phyloP scores from a whole-genome alignment of 148 eudicot species.

The Nepenthes mirabilis region DNA sequence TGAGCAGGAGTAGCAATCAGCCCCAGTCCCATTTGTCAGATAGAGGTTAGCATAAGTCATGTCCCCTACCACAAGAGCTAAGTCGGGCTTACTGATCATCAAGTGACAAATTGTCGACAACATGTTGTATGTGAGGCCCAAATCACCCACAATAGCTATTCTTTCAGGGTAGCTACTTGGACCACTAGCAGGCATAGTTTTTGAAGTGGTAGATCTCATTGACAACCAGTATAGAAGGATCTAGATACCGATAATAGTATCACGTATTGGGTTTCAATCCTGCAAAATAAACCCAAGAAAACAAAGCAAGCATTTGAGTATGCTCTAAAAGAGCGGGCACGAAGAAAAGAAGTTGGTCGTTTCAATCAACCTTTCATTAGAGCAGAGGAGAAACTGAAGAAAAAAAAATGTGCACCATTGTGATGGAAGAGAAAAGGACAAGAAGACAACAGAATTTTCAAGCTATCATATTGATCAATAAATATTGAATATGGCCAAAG shows the following conservation, averaged over 20 bases:
- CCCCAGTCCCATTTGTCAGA: constrained; percentile 82
- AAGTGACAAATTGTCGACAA: constrained; percentile 65
- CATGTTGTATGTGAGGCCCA: constrained; percentile 82
- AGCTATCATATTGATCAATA: no score
- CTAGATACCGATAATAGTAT: constrained; percentile 75
- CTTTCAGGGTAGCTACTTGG: constrained; percentile 51
- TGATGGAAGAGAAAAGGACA: no score
- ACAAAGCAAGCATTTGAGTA: no score
- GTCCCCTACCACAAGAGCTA: constrained; percentile 77
- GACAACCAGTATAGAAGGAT: constrained; percentile 57
- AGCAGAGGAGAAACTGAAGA: no score
- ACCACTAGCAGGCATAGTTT: constrained; percentile 70
- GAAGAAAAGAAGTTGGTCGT: no score
- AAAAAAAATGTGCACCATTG: no score
- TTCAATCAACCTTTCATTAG: no score
- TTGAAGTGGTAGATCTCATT: constrained; percentile 44
- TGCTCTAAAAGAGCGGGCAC: no score
- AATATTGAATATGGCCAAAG: no score
- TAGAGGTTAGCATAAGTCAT: constrained; percentile 80
- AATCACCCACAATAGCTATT: constrained; percentile 77
- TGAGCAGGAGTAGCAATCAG: constrained; percentile 87
- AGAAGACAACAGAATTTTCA: no score
- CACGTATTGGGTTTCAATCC: constrained; percentile 54
- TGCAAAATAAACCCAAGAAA: constrained; percentile 5
- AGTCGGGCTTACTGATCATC: constrained; percentile 61